Evolutionary conservation across 495 filamentous ascomycete species (phyloP).

Genomic region (Neurospora pannonica): DNA sequence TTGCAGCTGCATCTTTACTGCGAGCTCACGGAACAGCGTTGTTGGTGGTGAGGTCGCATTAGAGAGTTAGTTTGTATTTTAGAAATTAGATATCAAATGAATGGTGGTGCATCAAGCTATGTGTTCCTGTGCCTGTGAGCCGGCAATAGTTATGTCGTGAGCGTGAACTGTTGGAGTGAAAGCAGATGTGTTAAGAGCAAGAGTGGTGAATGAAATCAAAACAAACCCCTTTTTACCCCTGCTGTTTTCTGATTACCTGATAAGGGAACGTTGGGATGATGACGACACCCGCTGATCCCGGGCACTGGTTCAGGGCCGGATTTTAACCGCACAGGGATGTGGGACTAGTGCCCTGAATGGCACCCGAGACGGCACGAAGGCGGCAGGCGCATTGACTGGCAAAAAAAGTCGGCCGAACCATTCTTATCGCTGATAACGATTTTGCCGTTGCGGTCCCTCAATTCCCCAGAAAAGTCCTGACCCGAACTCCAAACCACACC

Average conservation of each 20-base stretch:
- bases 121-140: background rate
- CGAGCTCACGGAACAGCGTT: background rate
- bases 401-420: background rate
- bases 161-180: background rate
- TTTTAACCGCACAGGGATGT: background rate
- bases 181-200: background rate
- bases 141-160: background rate
- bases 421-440: constrained; percentile 4
- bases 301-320: background rate
- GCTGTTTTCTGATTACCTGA: background rate
- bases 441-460: background rate
- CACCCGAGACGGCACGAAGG: background rate
- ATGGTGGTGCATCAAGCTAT: background rate
- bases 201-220: background rate
- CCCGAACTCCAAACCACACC: background rate
- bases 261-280: background rate
- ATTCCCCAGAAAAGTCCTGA: background rate
- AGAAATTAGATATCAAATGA: background rate
- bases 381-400: background rate
- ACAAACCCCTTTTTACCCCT: background rate
- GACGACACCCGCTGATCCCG: background rate
- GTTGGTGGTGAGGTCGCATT: background rate
- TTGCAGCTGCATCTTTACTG: background rate
- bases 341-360: background rate
- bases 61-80: background rate